Conservation (phyloP, 139 green algal species). For the Tetradesmus obliquus region DNA sequence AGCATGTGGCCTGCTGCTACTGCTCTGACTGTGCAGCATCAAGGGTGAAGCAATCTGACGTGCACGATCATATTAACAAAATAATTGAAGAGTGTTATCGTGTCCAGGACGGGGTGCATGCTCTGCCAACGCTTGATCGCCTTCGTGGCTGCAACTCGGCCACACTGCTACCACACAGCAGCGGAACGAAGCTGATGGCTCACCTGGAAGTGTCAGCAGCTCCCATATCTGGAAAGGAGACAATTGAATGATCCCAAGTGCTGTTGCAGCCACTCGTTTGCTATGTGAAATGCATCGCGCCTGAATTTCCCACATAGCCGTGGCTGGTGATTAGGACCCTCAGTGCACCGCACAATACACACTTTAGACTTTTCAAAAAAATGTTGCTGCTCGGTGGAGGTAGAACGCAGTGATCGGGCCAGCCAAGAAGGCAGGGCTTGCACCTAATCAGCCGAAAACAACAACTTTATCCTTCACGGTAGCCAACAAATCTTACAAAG, state of each 20-base stretch:
- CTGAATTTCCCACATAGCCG: not conserved
- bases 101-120: not conserved
- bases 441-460: not conserved
- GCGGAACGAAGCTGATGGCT: not conserved
- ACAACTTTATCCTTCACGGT: not conserved
- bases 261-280: constrained; percentile 9
- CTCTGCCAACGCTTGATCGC: not conserved
- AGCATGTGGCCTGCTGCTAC: not conserved
- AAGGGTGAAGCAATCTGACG: too few relatives aligned
- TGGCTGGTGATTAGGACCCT: not conserved
- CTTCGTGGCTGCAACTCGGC: not conserved
- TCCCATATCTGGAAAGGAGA: constrained; percentile 5
- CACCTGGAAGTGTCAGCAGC: constrained; percentile 24
- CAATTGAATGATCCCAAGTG: not conserved
- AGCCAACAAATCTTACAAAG: not conserved
- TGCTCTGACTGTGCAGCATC: not conserved
- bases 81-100: too few relatives aligned
- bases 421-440: not conserved
- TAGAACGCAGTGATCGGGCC: not conserved
- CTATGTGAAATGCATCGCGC: not conserved
- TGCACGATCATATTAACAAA: too few relatives aligned
- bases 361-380: not conserved
- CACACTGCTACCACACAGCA: not conserved
- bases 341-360: not conserved
- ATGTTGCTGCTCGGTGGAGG: not conserved